Evolutionary conservation across 73 alveolate species (phyloP), one percentile per base, ranked within the genome.

Genomic region (Paramecium primaurelia): DNA sequence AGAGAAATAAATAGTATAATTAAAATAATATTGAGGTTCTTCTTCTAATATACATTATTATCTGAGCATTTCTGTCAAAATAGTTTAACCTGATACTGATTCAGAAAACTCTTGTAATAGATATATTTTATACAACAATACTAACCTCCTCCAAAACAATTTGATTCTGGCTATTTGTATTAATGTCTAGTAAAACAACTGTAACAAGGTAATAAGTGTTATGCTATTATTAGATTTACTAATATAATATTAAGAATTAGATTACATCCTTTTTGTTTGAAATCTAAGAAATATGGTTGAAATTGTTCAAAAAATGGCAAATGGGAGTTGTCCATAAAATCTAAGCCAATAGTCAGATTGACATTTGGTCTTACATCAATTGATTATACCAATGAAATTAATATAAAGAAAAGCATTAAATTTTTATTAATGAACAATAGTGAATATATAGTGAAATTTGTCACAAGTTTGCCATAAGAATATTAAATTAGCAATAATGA

Each of bases 401-500:
- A 54, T n/a, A 54, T 54, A 54, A 54, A 18, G 36, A 16, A 54
- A 54, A 54, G 69, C 69, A 54, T 54, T 54, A 54, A 54, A 54
- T 54, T n/a, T 25, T 64, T 32, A 64, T 64, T 64, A 64, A 64
- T 64, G 84, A 64, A 64, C 84, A 64, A 64, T 32, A 64, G 84
- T 64, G 84, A 64, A 64, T 64, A 64, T 34, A 64, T 64, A 32
- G 84, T 64, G 3, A 64, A 64, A 64, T 64, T 64, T 28, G 12
- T 32, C 26, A 64, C 84, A 14, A 64, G 12, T 12, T 64, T 64
- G 30, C 84, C 84, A 3, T 4, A 73, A 36, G 87, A 40, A 73
- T 73, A 30, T 38, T 6, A 73, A 28, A 16, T 73, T 11, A 37
- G 37, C 6, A 73, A 73, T 20, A 73, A 73, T 73, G 87, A 73